These are phyloP conservation scores for Eucommia ulmoides DNA, from an alignment of 257 asterid species.

Conservation along the genomic window DNA sequence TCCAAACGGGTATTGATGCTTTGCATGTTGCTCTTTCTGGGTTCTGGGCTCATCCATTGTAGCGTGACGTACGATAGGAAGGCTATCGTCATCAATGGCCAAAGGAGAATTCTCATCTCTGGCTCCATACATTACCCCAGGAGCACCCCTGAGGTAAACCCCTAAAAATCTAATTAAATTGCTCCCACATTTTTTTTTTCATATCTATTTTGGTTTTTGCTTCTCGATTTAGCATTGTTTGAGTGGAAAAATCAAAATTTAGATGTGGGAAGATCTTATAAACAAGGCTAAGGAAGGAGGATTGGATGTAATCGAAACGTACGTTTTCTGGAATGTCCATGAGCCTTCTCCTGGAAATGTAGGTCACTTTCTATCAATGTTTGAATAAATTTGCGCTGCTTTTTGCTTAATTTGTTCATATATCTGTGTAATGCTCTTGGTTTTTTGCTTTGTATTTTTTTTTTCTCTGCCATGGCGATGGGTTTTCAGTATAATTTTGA, in stretches of 20 bases:
- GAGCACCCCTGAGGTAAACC: slow-evolving; percentile 87
- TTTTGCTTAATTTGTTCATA: slow-evolving; percentile 4
- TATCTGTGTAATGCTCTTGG: not conserved
- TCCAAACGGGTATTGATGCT: slow-evolving; percentile 35
- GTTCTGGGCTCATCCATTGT: slow-evolving; percentile 45
- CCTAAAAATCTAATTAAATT: not conserved
- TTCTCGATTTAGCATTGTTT: slow-evolving; percentile 6
- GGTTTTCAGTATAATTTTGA: slow-evolving; percentile 71
- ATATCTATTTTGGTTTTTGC: not conserved
- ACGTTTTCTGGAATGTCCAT: slow-evolving; percentile 86
- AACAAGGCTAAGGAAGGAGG: slow-evolving; percentile 89
- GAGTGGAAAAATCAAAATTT: too few relatives aligned
- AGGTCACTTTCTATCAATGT: slow-evolving; percentile 14
- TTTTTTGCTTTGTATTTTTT: slow-evolving; percentile 5
- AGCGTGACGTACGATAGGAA: slow-evolving; percentile 65
- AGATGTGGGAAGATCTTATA: slow-evolving; percentile 94
- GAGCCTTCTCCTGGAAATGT: slow-evolving; percentile 80
- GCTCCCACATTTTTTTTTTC: not conserved
- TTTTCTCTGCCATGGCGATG: not conserved
- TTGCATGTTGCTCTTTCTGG: slow-evolving; percentile 30
- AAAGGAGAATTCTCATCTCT: slow-evolving; percentile 68
- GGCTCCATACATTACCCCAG: slow-evolving; percentile 93
- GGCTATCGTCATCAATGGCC: slow-evolving; percentile 57
- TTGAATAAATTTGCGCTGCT: not conserved
- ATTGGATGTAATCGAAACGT: slow-evolving; percentile 73